Evolutionary conservation across 495 filamentous ascomycete genomes (phyloP), one percentile per base, ranked within the genome.

Genomic region (Pseudevernia furfuracea): DNA sequence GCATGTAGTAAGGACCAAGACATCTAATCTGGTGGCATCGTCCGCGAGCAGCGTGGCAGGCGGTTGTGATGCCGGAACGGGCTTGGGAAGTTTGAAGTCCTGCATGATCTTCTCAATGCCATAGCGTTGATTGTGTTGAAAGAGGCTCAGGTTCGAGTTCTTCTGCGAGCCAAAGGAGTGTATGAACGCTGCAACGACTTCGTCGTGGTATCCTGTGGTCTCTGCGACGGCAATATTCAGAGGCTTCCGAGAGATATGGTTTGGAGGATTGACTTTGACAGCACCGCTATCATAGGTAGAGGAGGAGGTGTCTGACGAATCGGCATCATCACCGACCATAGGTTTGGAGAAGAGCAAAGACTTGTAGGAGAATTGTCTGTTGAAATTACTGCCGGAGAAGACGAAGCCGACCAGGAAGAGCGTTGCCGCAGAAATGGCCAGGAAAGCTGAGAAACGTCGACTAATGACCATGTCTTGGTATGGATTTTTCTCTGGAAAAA

Each of bases 161-260:
- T 36, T 61, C 30, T 70, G 70, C 10, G 68, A 65, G 11, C 70
- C 71, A 58, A 73, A 68, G 28, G 67, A 58, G 62, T 70, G 66
- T 37, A 73, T 64, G 44, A 72, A 62, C 9, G 71, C 70, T 5
- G 71, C 71, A 10, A 70, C 62, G 38, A 73, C 71, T 55, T 73
- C 71, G 39, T 73, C 71, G 61, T 73, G 71, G 15, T 58, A 64
- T 14, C 71, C 71, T n/a, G 56, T 63, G 6, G 70, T 68, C 46
- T 73, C 71, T 30, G 43, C 48, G 37, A 67, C 28, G 28, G 67
- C 62, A 59, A 64, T 21, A 46, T 36, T 12, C 0, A 62, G 52
- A 55, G 52, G 52, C 15, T 55, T 12, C 21, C 6, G 5, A 17
- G 52, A 34, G 8, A 34, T 15, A 21, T 55, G 17, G 30, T 21